phyloP scores from a whole-genome alignment of 106 monocot species.

The Alisma plantagoaquatica region DNA sequence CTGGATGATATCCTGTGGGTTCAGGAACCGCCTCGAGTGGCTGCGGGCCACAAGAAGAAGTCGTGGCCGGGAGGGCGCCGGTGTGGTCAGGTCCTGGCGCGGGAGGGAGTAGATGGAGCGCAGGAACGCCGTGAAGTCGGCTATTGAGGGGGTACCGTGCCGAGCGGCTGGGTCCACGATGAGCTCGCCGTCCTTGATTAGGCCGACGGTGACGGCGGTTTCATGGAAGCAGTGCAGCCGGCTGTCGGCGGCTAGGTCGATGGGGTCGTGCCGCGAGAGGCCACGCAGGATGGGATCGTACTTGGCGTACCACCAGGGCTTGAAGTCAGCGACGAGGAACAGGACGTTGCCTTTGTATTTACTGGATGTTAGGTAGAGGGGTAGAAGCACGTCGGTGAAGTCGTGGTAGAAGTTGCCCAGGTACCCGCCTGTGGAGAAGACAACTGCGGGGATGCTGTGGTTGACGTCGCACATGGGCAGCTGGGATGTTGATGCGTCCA shows the following conservation, averaged over 20 bases:
- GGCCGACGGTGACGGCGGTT: slow-evolving; percentile 11
- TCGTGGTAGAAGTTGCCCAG: slow-evolving; percentile 34
- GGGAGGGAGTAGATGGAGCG: slow-evolving; percentile 19
- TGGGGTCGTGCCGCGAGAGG: slow-evolving; percentile 8
- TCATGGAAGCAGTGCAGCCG: slow-evolving; percentile 12
- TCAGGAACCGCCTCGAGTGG: slow-evolving; percentile 27
- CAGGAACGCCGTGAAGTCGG: slow-evolving; percentile 27
- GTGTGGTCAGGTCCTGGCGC: slow-evolving; percentile 6
- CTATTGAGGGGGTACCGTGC: slow-evolving; percentile 18
- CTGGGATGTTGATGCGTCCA: slow-evolving; percentile 7
- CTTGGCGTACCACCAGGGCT: slow-evolving; percentile 13
- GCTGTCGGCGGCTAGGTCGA: slow-evolving; percentile 8
- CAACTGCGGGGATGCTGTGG: slow-evolving; percentile 17
- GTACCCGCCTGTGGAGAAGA: slow-evolving; percentile 27
- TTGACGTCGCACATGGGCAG: slow-evolving; percentile 1
- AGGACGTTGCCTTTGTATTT: slow-evolving; percentile 18
- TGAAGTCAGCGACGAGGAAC: slow-evolving; percentile 21
- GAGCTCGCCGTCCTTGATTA: slow-evolving; percentile 13
- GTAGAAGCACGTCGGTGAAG: slow-evolving; percentile 31
- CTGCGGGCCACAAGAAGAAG: slow-evolving; percentile 39
- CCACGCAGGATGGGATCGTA: slow-evolving; percentile 4
- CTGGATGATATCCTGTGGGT: slow-evolving; percentile 20
- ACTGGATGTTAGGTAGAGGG: slow-evolving; percentile 21
- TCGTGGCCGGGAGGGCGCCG: slow-evolving; percentile 11
- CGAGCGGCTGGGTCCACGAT: slow-evolving; percentile 18